Conservation (phyloP, 352 stramenopile genomes). For the Phytophthora meadii region DNA sequence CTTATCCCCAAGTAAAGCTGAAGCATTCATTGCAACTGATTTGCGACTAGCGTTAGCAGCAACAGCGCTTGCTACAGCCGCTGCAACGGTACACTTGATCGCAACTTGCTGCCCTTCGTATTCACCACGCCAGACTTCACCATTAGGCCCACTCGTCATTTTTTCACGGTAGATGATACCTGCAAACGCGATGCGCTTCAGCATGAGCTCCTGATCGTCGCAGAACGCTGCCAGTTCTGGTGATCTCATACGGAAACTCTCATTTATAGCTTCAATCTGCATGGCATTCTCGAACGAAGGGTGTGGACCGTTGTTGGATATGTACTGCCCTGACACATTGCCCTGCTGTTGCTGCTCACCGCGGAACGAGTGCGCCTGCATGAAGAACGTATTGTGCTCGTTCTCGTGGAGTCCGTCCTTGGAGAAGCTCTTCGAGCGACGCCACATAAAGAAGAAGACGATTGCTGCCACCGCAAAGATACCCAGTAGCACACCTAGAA, state of each 20-base stretch:
- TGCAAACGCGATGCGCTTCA: conserved; percentile 45
- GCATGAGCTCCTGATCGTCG: conserved; percentile 45
- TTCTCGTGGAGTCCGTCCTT: conserved; percentile 38
- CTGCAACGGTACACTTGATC: conserved; percentile 52
- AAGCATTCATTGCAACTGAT: conserved; percentile 18
- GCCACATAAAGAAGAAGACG: conserved; percentile 35
- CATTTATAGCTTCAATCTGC: conserved; percentile 47
- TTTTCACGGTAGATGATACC: conserved; percentile 38
- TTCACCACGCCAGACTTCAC: conserved; percentile 70
- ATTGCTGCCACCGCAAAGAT: conserved; percentile 26
- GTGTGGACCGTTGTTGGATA: conserved; percentile 31
- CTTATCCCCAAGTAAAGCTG: conserved; percentile 31
- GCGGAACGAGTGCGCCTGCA: conserved; percentile 29
- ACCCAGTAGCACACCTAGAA: conserved; percentile 30
- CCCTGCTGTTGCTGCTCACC: conserved; percentile 4
- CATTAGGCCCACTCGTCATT: conserved; percentile 36
- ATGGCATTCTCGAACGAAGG: conserved; percentile 26
- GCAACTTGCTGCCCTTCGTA: conserved; percentile 57
- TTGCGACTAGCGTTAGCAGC: conserved; percentile 15
- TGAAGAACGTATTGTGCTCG: conserved; percentile 38
- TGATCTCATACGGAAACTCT: conserved; percentile 39
- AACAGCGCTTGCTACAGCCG: conserved; percentile 13
- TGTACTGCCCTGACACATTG: conserved; percentile 21
- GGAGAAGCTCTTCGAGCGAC: conserved; percentile 13
- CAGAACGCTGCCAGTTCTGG: conserved; percentile 41